These are phyloP conservation scores for Volvox africanus DNA, from an alignment of 139 green algal genomes.

Conservation along the genomic window DNA sequence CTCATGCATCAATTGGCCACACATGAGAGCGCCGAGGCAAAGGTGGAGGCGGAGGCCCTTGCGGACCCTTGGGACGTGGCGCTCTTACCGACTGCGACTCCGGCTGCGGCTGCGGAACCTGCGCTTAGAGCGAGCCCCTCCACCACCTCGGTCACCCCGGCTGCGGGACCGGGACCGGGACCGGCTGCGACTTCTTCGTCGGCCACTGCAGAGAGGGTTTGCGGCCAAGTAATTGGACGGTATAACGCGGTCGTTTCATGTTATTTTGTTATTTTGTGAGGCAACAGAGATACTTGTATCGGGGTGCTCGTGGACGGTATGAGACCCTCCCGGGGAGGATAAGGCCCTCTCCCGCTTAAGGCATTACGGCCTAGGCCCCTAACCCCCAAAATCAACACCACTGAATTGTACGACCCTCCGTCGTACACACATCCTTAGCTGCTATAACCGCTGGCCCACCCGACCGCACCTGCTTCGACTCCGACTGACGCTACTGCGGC, in stretches of 20 bases:
- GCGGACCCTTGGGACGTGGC: neutral
- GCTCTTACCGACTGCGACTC: neutral
- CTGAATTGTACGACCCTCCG: neutral
- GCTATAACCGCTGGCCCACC: neutral
- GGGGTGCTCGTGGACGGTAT: neutral
- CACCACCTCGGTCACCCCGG: neutral
- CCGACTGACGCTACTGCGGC: neutral
- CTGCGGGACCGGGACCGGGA: neutral
- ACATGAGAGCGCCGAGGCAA: neutral
- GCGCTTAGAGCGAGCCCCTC: neutral
- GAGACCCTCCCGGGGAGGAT: neutral
- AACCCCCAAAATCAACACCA: neutral
- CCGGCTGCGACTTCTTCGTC: neutral
- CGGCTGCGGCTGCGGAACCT: neutral
- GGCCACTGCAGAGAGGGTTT: neutral
- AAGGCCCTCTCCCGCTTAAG: neutral
- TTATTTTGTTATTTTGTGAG: too few species aligned
- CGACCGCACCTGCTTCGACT: neutral
- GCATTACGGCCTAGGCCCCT: too few species aligned
- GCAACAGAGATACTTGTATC: too few species aligned
- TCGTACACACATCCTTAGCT: neutral
- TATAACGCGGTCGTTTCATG: too few species aligned
- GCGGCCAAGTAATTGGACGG: too few species aligned
- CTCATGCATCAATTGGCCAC: neutral
- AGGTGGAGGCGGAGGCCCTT: neutral